phyloP scores from a whole-genome alignment of 2,329 filamentous ascomycete genomes.

The Verticillium longisporum region DNA sequence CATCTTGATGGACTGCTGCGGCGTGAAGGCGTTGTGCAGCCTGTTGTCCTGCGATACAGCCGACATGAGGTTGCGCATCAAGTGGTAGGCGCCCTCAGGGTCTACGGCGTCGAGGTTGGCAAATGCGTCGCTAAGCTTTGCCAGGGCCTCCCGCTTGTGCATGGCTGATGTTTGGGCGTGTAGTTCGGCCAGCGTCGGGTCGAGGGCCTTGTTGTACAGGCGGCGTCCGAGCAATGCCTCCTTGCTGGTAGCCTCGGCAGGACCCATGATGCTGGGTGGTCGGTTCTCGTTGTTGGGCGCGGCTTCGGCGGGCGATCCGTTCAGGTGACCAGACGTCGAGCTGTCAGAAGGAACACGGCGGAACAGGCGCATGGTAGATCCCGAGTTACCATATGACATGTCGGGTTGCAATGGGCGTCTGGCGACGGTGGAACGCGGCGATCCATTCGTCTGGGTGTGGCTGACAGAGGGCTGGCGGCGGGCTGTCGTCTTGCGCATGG shows the following conservation, averaged over 20 bases:
- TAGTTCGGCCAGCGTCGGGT: slow-evolving; percentile 76
- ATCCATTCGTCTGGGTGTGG: slow-evolving; percentile 28
- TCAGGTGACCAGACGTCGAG: slow-evolving; percentile 35
- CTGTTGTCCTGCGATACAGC: slow-evolving; percentile 64
- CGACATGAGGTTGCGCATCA: slow-evolving; percentile 73
- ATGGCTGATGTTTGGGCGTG: slow-evolving; percentile 67
- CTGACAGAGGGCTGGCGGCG: slow-evolving; percentile 39
- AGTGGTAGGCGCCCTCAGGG: slow-evolving; percentile 81
- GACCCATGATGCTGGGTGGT: slow-evolving; percentile 36
- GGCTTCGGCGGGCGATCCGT: slow-evolving; percentile 28
- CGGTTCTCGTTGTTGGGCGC: slow-evolving; percentile 57
- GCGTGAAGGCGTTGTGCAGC: slow-evolving; percentile 44
- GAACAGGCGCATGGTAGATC: slow-evolving; percentile 87
- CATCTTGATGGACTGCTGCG: slow-evolving; percentile 29
- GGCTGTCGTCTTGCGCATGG: slow-evolving; percentile 55
- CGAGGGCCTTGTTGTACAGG: slow-evolving; percentile 73
- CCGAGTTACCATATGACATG: slow-evolving; percentile 88
- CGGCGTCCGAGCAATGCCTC: slow-evolving; percentile 77
- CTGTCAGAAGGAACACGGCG: slow-evolving; percentile 73
- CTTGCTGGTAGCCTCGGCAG: slow-evolving; percentile 60
- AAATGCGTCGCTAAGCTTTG: slow-evolving; percentile 79
- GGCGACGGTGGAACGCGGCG: slow-evolving; percentile 34
- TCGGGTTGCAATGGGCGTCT: slow-evolving; percentile 83
- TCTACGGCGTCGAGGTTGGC: slow-evolving; percentile 78
- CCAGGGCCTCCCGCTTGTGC: slow-evolving; percentile 74